Base-by-base conservation (phyloP, 257 asterid genomes). In the Scutellaria baicalensis region DNA sequence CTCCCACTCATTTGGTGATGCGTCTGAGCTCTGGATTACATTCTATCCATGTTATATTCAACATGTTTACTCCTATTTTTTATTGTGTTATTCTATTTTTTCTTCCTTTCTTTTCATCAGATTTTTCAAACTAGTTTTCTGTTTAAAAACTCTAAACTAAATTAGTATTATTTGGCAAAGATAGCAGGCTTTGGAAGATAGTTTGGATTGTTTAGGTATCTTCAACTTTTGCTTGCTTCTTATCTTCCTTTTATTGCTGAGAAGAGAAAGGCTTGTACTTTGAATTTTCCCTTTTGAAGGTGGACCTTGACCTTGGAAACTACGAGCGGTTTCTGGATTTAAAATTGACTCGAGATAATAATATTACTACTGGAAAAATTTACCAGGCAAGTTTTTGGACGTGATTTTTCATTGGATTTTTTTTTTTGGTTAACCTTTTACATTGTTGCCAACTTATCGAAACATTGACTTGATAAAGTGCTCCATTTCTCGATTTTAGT, bases 251-350 rank as follows among this genome's bases (percentile, higher is more conserved):
- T 51, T 13, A 5, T 3, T 52, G 16, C 21, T 62, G 57, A 3
- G 39, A 64, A 23, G 48, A 38, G 33, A 27, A 27, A 27, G n/a
- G 16, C 1, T 72, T 64, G 39, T 14, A 71, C 33, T 66, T 50
- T 68, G 33, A 71, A 42, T 71, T 66, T 75, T 40, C 9, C 16
- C 36, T 39, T 73, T 49, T 82, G 72, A 77, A 92, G 98, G 98
- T 93, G 93, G 98, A 93, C 85, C 84, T 93, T 72, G 98, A 93
- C 85, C 98, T 93, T 57, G 98, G 98, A 50, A 93, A 93, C 81
- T 93, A 93, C 57, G 98, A 93, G 77, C 95, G 98, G 43, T 93
- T 93, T 64, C 82, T 93, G 78, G 93, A 93, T 83, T 84, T 88
- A 63, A 88, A 80, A 68, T 70, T 90, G 78, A 93, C 97, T 0